phyloP scores from a whole-genome alignment of 495 filamentous ascomycete genomes.

The Tetracladium setigerum region DNA sequence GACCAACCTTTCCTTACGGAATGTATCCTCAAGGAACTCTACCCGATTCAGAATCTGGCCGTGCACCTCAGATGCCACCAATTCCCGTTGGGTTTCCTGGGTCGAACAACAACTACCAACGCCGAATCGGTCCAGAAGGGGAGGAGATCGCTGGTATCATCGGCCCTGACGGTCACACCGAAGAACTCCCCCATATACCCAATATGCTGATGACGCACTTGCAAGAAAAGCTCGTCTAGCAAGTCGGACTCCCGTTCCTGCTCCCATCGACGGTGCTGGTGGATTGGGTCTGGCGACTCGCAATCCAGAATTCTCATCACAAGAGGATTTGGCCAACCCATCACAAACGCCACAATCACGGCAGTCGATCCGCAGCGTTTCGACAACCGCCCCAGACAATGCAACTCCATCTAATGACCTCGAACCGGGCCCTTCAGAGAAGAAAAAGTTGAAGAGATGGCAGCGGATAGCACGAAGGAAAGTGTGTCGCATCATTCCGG shows the following conservation, averaged over 20 bases:
- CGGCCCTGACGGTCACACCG: constrained; percentile 84
- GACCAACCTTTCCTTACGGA: constrained; percentile 76
- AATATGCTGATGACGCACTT: constrained; percentile 57
- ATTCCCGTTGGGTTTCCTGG: constrained; percentile 69
- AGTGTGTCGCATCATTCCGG: constrained; percentile 56
- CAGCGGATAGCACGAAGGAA: constrained; percentile 46
- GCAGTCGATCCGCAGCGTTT: constrained; percentile 41
- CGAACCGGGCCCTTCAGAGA: constrained; percentile 35
- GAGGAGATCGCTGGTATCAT: constrained; percentile 81
- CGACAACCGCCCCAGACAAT: constrained; percentile 28
- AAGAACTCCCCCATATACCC: constrained; percentile 87
- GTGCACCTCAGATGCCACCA: constrained; percentile 24
- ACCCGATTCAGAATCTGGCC: constrained; percentile 16
- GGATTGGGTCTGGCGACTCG: constrained; percentile 45
- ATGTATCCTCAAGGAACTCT: constrained; percentile 73
- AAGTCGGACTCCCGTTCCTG: constrained; percentile 4
- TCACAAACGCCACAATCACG: constrained; percentile 33
- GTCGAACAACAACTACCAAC: constrained; percentile 52
- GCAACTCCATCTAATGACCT: too few relatives aligned
- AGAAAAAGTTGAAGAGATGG: constrained; percentile 43
- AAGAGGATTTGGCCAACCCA: constrained; percentile 42
- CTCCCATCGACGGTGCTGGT: constrained; percentile 32
- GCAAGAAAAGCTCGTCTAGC: constrained; percentile 25
- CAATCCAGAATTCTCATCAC: constrained; percentile 48
- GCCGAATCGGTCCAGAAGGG: constrained; percentile 67